Percentiles rank a stretch among this genome's conserved stretches.
Evolutionary conservation across 2,329 filamentous ascomycete species (phyloP).

Genomic region (Aureobasidium sp.): DNA sequence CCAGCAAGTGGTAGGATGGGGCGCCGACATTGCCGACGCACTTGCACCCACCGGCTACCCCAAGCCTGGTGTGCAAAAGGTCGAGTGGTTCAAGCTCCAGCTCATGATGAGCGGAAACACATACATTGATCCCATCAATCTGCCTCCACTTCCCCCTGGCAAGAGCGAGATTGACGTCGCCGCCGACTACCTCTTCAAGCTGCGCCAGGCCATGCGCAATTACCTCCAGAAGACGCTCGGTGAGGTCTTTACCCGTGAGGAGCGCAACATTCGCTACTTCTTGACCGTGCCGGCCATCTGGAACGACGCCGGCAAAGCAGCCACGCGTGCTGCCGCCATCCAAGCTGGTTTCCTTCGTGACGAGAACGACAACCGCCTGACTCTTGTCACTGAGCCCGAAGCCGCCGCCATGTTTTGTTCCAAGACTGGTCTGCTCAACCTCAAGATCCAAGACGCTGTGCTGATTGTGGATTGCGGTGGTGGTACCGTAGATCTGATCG

Average conservation of each 20-base stretch:
- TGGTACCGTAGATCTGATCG: slow-evolving; percentile 97
- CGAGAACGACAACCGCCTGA: slow-evolving; percentile 94
- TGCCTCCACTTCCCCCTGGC: slow-evolving; percentile 90
- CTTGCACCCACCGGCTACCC: slow-evolving; percentile 95
- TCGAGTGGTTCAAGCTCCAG: slow-evolving; percentile 99
- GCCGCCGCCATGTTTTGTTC: slow-evolving; percentile 96
- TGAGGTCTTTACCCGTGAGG: slow-evolving; percentile 95
- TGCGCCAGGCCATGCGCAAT: slow-evolving; percentile 92
- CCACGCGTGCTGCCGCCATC: slow-evolving; percentile 89
- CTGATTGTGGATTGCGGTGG: slow-evolving; percentile 97
- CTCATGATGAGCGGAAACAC: slow-evolving; percentile 98
- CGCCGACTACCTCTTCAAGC: slow-evolving; percentile 98
- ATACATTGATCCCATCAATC: slow-evolving; percentile 98
- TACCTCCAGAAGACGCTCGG: slow-evolving; percentile 93
- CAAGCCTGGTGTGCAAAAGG: slow-evolving; percentile 95
- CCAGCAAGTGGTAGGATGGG: slow-evolving; percentile 99
- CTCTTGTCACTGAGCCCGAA: slow-evolving; percentile 91
- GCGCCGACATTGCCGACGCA: slow-evolving; percentile 94
- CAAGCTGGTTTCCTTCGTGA: slow-evolving; percentile 95
- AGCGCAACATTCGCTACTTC: slow-evolving; percentile 96
- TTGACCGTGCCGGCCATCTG: slow-evolving; percentile 98
- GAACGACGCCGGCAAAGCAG: slow-evolving; percentile 98
- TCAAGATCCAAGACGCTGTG: slow-evolving; percentile 98
- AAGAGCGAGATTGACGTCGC: slow-evolving; percentile 99
- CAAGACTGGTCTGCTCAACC: slow-evolving; percentile 89